Evolutionary conservation across 805 yeast species (phyloP).

Genomic region (Hanseniaspora vineae): DNA sequence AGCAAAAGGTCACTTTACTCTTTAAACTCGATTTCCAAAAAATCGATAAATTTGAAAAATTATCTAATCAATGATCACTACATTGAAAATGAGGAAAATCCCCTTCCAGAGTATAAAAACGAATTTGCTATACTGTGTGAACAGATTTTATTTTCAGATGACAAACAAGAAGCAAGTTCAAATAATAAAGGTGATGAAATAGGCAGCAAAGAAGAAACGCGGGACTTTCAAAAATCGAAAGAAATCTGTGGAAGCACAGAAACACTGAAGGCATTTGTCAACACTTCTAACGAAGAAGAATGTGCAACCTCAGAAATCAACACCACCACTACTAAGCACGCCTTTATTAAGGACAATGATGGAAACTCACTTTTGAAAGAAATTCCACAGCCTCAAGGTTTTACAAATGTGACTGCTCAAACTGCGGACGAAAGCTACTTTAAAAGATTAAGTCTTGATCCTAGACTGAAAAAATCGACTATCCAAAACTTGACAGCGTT

Average conservation of each 20-base stretch:
- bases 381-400: too few species aligned
- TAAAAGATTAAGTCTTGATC: constrained; percentile 4
- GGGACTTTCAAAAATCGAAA: not conserved
- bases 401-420: too few species aligned
- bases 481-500: not conserved
- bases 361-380: too few species aligned
- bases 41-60: constrained; percentile 22
- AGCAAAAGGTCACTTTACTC: constrained; percentile 23
- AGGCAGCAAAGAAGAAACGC: not conserved
- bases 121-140: constrained; percentile 23
- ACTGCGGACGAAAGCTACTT: not conserved
- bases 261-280: too few species aligned
- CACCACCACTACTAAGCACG: too few species aligned
- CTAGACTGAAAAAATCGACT: constrained; percentile 3
- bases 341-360: too few species aligned
- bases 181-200: not conserved
- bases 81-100: constrained; percentile 8
- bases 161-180: constrained; percentile 5
- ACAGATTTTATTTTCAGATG: constrained; percentile 19
- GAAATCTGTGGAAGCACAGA: too few species aligned
- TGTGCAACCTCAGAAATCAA: too few species aligned
- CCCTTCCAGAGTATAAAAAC: constrained; percentile 3
- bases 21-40: constrained; percentile 22
- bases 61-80: constrained; percentile 9
- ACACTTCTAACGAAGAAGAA: too few species aligned